phyloP scores from a whole-genome alignment of 2,329 filamentous ascomycete species.

The Fusarium sp. region DNA sequence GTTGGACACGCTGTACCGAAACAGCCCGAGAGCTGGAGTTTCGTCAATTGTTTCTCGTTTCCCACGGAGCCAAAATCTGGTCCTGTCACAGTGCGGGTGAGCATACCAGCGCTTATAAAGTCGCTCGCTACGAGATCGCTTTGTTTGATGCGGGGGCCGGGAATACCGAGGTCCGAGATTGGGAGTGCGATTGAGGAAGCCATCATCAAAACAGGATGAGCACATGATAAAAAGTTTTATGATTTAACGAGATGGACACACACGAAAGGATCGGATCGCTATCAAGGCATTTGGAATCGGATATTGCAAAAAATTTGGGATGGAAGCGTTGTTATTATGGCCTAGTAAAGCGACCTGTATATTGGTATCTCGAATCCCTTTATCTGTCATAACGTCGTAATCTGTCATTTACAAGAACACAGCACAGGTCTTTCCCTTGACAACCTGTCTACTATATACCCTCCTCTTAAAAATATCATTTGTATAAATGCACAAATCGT shows the following conservation, averaged over 20 bases:
- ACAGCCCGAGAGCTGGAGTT: conserved; percentile 44
- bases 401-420: conserved; percentile 23
- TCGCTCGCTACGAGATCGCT: conserved; percentile 32
- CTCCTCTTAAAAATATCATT: neutral
- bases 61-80: conserved; percentile 20
- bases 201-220: conserved; percentile 19
- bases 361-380: conserved; percentile 35
- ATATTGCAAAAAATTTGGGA: neutral
- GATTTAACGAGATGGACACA: neutral
- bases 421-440: neutral
- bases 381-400: conserved; percentile 40
- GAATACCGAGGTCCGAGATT: conserved; percentile 40
- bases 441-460: neutral
- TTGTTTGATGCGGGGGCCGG: conserved; percentile 41
- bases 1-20: conserved; percentile 1
- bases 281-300: neutral
- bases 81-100: conserved; percentile 31
- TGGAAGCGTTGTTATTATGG: conserved; percentile 20
- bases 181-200: conserved; percentile 43
- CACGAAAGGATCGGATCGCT: neutral
- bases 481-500: neutral
- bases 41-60: conserved; percentile 42
- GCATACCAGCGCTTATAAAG: conserved; percentile 25
- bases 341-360: conserved; percentile 24
- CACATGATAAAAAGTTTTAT: neutral